Evolutionary conservation across 2,329 filamentous ascomycete species (phyloP), one percentile per base, ranked within the genome.

Genomic region (Phialemoniopsis sp.): DNA sequence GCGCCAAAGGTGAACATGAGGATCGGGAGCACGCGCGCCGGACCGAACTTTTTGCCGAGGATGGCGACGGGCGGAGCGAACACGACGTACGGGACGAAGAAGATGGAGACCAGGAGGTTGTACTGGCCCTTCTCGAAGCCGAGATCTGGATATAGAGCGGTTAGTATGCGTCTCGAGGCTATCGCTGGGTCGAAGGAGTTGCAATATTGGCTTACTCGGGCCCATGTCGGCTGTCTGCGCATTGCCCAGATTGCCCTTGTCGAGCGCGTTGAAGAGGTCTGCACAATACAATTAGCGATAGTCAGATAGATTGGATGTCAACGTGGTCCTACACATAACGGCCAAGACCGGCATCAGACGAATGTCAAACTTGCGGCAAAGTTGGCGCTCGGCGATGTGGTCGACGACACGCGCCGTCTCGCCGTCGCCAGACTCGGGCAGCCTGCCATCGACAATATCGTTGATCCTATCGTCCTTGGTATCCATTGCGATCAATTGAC

Each of bases 61-160:
- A 88, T 82, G 37, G 64, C 62, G 13, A 87, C 59, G 2, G 80
- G 77, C 0, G 81, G 82, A 2, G 81, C 83, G 39, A 80, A 84
- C 4, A 89, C 54, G 29, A 87, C 83, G 55, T 85, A 88, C 0
- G 85, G 85, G 7, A 87, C 68, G 57, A 84, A 88, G 64, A 88
- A 88, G 41, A 87, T 80, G 37, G 72, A 74, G 29, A 88, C 60
- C 35, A 87, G 73, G 19, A 80, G 71, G 54, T 87, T 87, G 63
- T 88, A 87, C 54, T 87, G 73, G 46, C 79, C 72, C 1, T 62
- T 57, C 32, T 70, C 70, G 60, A 89, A 81, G 26, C 75, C 57
- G 15, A 87, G 62, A 49, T 80, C 74, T 62, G 30, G 10, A n/a
- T n/a, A n/a, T n/a, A n/a, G n/a, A n/a, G 8, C 13, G 10, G 7